Conservation (phyloP, 805 yeast species). For the Nakazawaea sp. region DNA sequence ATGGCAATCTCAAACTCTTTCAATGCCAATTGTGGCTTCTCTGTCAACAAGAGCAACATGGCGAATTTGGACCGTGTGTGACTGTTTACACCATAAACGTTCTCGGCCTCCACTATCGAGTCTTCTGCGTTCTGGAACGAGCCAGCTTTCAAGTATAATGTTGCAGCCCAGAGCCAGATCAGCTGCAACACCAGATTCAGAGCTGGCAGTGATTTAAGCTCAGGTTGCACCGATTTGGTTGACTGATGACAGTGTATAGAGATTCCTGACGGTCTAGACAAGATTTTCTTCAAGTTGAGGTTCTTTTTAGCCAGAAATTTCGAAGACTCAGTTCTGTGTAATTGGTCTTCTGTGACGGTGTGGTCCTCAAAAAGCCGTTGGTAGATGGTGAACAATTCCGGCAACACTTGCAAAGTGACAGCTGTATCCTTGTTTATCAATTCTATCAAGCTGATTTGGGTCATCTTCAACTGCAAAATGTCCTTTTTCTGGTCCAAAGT, state of each 20-base stretch:
- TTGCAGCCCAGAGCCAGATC: slow-evolving; percentile 72
- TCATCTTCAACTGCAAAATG: slow-evolving; percentile 62
- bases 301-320: neutral
- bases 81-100: slow-evolving; percentile 35
- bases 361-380: slow-evolving; percentile 34
- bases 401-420: slow-evolving; percentile 55
- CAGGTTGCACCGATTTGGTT: slow-evolving; percentile 13
- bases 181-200: slow-evolving; percentile 36
- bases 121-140: slow-evolving; percentile 55
- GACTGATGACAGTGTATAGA: slow-evolving; percentile 18
- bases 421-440: slow-evolving; percentile 44
- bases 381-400: slow-evolving; percentile 57
- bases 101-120: slow-evolving; percentile 68
- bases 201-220: slow-evolving; percentile 24
- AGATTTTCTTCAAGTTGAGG: slow-evolving; percentile 4
- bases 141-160: slow-evolving; percentile 52
- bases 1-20: slow-evolving; percentile 61
- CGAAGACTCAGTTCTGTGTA: neutral
- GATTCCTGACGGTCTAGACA: neutral
- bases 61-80: slow-evolving; percentile 47
- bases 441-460: slow-evolving; percentile 68
- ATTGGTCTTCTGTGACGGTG: slow-evolving; percentile 14
- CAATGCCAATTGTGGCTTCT: slow-evolving; percentile 35
- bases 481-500: slow-evolving; percentile 30
- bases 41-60: slow-evolving; percentile 26